Evolutionary conservation across 1,284 basidiomycete genomes (phyloP).

Genomic region (Irpex sp.): DNA sequence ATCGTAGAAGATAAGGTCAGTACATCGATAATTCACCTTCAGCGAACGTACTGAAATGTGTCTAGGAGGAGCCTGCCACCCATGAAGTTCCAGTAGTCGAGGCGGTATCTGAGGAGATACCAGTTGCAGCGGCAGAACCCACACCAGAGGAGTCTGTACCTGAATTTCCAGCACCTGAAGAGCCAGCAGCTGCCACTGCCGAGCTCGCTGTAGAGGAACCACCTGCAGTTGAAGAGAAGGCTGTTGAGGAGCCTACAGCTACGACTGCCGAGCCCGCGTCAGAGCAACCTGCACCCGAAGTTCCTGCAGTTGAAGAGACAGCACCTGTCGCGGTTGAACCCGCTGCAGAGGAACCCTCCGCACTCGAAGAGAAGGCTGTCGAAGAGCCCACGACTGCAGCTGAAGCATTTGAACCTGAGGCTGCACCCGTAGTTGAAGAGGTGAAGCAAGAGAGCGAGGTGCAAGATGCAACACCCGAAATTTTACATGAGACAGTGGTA

Average conservation of each 20-base stretch:
- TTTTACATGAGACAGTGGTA: not conserved
- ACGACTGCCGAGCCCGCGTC: not conserved
- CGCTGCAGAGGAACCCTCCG: not conserved
- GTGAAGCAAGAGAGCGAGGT: not conserved
- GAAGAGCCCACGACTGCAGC: too few relatives aligned
- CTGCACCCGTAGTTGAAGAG: not conserved
- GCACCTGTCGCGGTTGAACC: not conserved
- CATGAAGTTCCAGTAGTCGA: too few relatives aligned
- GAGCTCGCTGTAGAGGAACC: not conserved
- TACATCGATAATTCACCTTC: too few relatives aligned
- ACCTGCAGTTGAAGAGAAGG: not conserved
- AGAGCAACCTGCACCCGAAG: not conserved
- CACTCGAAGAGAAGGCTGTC: not conserved
- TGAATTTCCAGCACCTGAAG: not conserved
- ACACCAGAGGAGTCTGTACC: not conserved
- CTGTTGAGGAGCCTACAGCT: not conserved
- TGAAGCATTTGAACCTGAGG: not conserved
- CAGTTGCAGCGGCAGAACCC: too few relatives aligned
- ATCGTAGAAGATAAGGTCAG: too few relatives aligned
- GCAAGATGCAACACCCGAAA: not conserved
- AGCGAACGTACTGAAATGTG: too few relatives aligned
- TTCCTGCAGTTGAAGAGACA: constrained; percentile 1
- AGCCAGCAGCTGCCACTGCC: not conserved
- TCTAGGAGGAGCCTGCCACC: too few relatives aligned
- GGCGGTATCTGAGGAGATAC: too few relatives aligned